Base-by-base conservation (phyloP, 352 stramenopile species). In the Phytophthora hibernalis region DNA sequence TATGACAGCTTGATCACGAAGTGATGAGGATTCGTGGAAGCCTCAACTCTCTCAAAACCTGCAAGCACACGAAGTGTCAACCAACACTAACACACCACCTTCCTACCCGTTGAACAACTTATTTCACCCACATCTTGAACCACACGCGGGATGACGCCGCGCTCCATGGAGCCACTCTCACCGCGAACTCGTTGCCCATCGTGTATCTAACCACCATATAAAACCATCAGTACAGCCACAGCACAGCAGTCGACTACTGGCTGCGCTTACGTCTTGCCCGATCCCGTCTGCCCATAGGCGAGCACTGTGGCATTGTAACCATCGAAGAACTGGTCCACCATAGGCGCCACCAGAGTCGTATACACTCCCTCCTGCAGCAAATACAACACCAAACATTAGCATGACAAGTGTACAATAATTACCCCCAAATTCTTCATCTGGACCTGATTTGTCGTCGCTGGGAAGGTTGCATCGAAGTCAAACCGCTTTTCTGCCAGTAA, bases 301-400 rank as follows among this genome's bases (percentile, higher is more conserved):
- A 98, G 90, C 56, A 98, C 93, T 5, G 95, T 98, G 18, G 92
- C 79, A 82, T 98, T 98, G 78, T 98, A 98, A 21, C 95, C 95
- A 57, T 97, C 80, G 52, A 99, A 95, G 83, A 96, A 97, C 31
- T 90, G 76, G 22, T 92, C 72, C 5, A 97, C 52, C 31, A 97
- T 68, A 18, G 84, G 77, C 45, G 61, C 45, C 21, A 95, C 77
- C 33, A 93, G 70, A 20, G 48, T 40, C 10, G 78, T 57, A 45
- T 89, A 96, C 22, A 97, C 68, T 2, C 53, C n/a, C 11, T 79
- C 53, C 75, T 93, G 54, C 42, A 45, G 6, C 12, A 21, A 60
- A 45, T 28, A 22, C 44, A 44, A 42, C 18, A 7, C 11, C 30
- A 35, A 58, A n/a, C 20, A 44, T 18, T 16, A 63, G 15, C 9